A percentile compares a stretch with the other conserved stretches of the same genome.
Evolutionary conservation across 106 monocot genomes (phyloP).

Genomic region (Dendrobium catenatum): DNA sequence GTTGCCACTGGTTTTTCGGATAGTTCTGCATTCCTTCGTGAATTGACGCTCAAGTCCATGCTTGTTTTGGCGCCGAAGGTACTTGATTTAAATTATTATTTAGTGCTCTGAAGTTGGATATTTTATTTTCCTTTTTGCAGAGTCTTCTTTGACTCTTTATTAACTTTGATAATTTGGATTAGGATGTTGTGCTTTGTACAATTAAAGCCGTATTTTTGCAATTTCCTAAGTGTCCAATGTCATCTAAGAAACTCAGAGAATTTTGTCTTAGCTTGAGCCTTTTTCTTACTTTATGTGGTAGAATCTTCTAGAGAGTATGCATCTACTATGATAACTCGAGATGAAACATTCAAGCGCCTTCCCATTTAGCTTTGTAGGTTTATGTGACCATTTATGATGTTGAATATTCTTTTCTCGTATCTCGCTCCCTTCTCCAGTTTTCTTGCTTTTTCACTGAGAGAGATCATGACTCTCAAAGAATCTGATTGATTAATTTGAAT

Average conservation of each 20-base stretch:
- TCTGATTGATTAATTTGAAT: no score
- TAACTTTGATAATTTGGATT: not conserved
- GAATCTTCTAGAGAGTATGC: not conserved
- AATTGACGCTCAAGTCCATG: conserved; percentile 92
- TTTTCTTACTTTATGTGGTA: not conserved
- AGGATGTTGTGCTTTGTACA: not conserved
- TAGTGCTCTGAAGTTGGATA: not conserved
- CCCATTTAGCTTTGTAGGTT: not conserved
- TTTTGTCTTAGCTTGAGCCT: no score
- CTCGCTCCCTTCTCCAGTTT: no score
- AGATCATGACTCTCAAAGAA: no score
- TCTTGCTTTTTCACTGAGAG: no score
- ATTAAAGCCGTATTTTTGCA: not conserved
- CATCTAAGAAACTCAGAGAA: not conserved
- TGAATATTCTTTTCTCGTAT: no score
- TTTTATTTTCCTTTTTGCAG: not conserved
- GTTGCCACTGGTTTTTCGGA: conserved; percentile 96
- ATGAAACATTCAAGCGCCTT: not conserved
- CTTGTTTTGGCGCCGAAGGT: conserved; percentile 94
- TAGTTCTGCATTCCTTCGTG: conserved; percentile 96
- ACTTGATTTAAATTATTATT: conserved; percentile 8
- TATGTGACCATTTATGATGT: not conserved
- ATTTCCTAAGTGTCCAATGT: not conserved
- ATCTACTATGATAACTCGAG: not conserved
- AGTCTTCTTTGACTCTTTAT: not conserved